These are phyloP conservation scores for Fomes fomentarius DNA, from an alignment of 1,284 basidiomycete species.

Conservation along the genomic window DNA sequence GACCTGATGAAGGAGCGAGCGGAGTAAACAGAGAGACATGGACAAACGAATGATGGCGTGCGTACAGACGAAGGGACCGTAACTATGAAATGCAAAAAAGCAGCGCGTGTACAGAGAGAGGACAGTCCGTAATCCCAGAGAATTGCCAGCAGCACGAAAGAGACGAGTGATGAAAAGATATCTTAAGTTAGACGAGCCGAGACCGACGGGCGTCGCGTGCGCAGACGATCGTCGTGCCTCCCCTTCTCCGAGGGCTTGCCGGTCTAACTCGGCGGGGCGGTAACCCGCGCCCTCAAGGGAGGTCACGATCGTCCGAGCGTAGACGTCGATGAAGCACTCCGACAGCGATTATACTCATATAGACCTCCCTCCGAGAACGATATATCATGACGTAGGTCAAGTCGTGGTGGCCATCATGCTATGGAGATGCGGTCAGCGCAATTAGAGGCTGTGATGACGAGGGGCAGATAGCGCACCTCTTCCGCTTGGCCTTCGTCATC, in stretches of 20 bases:
- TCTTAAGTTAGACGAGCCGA: slow-evolving; percentile 28
- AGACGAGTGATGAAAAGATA: slow-evolving; percentile 25
- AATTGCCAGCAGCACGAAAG: slow-evolving; percentile 28
- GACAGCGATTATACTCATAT: slow-evolving; percentile 36
- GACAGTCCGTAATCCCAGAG: slow-evolving; percentile 32
- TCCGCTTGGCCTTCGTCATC: slow-evolving; percentile 98
- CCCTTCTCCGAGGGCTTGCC: slow-evolving; percentile 7
- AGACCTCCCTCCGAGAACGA: slow-evolving; percentile 22
- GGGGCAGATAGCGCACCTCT: slow-evolving; percentile 62
- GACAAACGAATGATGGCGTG: slow-evolving; percentile 15
- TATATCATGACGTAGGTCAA: slow-evolving; percentile 21
- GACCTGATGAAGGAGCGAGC: slow-evolving; percentile 4
- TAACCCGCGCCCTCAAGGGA: slow-evolving; percentile 11
- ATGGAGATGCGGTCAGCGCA: neutral
- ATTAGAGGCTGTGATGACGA: neutral
- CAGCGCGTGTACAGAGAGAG: slow-evolving; percentile 33
- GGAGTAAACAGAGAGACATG: slow-evolving; percentile 5
- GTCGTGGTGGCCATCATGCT: slow-evolving; percentile 38
- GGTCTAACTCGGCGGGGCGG: neutral
- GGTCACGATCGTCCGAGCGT: slow-evolving; percentile 5
- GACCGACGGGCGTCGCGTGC: slow-evolving; percentile 5
- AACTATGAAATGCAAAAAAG: slow-evolving; percentile 31
- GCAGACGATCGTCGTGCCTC: slow-evolving; percentile 11
- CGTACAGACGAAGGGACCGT: slow-evolving; percentile 20
- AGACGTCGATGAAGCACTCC: slow-evolving; percentile 16